Base-by-base conservation (phyloP, 371 early-diverging fungal genomes). In the Syncephalis plumigaleata region DNA sequence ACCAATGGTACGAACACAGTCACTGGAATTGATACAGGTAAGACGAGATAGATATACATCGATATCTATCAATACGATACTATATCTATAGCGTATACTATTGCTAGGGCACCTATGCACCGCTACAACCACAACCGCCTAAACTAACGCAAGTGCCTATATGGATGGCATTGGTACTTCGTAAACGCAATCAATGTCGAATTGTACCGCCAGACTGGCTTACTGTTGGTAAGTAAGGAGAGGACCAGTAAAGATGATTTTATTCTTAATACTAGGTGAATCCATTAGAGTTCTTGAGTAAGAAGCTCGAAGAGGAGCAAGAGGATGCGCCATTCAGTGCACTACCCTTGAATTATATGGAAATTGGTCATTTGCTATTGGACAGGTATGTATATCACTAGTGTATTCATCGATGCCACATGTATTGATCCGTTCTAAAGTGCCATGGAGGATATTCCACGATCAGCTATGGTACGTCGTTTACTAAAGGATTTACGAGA, bases 181-280 rank as follows among this genome's bases (percentile, higher is more conserved):
- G 89, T 51, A 72, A 73, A 55, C 74, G 81, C 36, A 71, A 80
- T 45, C 77, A 80, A 48, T 88, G 90, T 58, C 69, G 60, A 21
- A 81, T 92, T n/a, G 63, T 76, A n/a, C 71, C 80, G 26, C 93
- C 93, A 36, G 59, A 57, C 13, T 92, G 93, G 93, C 67, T 92
- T 53, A 70, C 68, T 38, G 54, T 60, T 21, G 75, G 79, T 73
- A 59, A 17, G 57, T 5, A 13, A 1, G 52, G 49, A 23, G 47
- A 53, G 38, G 55, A 57, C 51, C 55, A 53, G 44, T 47, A 31
- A 27, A 25, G 18, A 23, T 26, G 8, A 2, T 42, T 42, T 13
- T 42, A 13, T 25, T 36, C 2, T 39, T 36, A 27, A n/a, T n/a
- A 24, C 23, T 13, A 1, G 18, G 2, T 8, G n/a, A 18, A 40